These are phyloP conservation scores for Cadophora sp. DNA, from an alignment of 2,329 filamentous ascomycete species.

Conservation along the genomic window DNA sequence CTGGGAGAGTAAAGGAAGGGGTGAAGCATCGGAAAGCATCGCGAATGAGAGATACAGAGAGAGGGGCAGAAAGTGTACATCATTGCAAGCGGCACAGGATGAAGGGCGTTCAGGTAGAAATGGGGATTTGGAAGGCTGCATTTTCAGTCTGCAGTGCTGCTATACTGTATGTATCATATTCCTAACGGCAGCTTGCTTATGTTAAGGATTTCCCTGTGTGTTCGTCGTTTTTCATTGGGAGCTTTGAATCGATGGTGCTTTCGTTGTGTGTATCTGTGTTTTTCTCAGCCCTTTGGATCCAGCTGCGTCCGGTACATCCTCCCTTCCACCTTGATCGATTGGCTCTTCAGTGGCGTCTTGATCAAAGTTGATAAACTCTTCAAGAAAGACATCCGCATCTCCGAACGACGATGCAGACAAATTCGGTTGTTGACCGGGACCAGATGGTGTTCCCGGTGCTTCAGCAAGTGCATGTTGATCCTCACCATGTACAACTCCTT, in stretches of 20 bases:
- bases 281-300: not conserved
- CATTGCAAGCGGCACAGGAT: constrained; percentile 21
- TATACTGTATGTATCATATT: constrained; percentile 40
- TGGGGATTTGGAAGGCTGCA: constrained; percentile 19
- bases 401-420: not conserved
- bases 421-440: not conserved
- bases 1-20: constrained; percentile 53
- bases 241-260: too few relatives aligned
- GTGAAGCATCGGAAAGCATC: constrained; percentile 18
- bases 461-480: not conserved
- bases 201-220: not conserved
- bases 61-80: constrained; percentile 27
- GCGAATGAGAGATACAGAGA: constrained; percentile 10
- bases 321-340: not conserved
- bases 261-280: too few relatives aligned
- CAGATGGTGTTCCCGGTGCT: not conserved
- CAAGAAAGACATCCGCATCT: not conserved
- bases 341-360: not conserved
- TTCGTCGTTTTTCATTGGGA: not conserved
- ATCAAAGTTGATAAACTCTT: not conserved
- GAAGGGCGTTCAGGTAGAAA: constrained; percentile 26
- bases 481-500: not conserved
- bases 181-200: constrained; percentile 19
- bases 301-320: not conserved
- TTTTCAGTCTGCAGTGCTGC: constrained; percentile 23